Base-by-base conservation (phyloP, 805 yeast species). In the Tanozyma kutaoensis region DNA sequence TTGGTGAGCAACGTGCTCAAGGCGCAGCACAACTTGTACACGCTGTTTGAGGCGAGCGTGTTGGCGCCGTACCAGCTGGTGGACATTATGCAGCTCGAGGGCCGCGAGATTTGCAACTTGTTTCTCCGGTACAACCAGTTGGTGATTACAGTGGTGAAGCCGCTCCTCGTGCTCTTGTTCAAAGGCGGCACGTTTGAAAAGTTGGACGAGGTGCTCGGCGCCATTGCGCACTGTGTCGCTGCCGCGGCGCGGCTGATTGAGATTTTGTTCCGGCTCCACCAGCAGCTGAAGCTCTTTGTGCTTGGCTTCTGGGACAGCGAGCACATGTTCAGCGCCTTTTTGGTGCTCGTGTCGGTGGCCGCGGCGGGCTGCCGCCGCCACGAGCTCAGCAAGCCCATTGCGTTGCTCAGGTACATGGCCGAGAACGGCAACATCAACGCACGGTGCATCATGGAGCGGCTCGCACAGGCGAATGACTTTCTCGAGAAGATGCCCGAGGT, bases 261-360 rank as follows among this genome's bases (percentile, higher is more conserved):
- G 27, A 41, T 56, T 4, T 25, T 52, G 4, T 23, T 43, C 18
- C 43, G 50, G 27, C 38, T 58, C 23, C 50, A 44, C 23, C 43
- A 43, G 19, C 33, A 41, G 27, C 33, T 45, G n/a, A 39, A 48
- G 24, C 31, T 55, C 10, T 56, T 56, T 28, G 35, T 42, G 13
- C 35, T 50, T 12, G 65, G 63, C 2, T 55, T 47, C 29, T 57
- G 61, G 58, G 65, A 58, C 30, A 38, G 53, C 24, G 59, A 53
- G 32, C 57, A 58, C 37, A 35, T 57, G 22, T 58, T 45, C 29
- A 39, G 50, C 4, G 53, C 63, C 1, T 31, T 55, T 14, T 34
- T 55, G 13, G 31, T 54, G 20, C 36, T 54, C 9, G 40, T 55
- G 32, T 44, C 52, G 1, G 28, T 26, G 19, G 32, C 24, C 26